Evolutionary conservation across 2,329 filamentous ascomycete species (phyloP).

Genomic region (Aspergillus chevalieri): DNA sequence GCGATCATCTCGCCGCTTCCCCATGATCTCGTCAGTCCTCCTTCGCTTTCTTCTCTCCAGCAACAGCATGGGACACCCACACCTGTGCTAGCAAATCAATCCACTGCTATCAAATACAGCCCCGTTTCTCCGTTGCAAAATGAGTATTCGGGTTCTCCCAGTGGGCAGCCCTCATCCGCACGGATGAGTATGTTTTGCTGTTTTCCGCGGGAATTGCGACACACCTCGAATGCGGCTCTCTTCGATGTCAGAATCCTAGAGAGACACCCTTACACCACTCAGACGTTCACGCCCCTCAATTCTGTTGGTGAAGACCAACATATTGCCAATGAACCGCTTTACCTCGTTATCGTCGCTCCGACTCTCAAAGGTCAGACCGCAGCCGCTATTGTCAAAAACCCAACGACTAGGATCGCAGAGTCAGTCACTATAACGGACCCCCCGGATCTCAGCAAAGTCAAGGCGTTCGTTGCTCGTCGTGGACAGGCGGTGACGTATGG

Average conservation of each 20-base stretch:
- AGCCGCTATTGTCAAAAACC: slow-evolving; percentile 17
- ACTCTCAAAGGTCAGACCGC: slow-evolving; percentile 48
- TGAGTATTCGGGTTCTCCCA: slow-evolving; percentile 54
- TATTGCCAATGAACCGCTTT: slow-evolving; percentile 36
- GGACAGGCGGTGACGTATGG: slow-evolving; percentile 86
- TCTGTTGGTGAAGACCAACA: slow-evolving; percentile 15
- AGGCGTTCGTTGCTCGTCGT: slow-evolving; percentile 71
- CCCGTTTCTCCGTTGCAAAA: slow-evolving; percentile 69
- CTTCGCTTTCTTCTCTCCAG: slow-evolving; percentile 40
- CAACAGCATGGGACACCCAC: slow-evolving; percentile 40
- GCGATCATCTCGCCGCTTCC: slow-evolving; percentile 68
- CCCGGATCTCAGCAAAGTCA: slow-evolving; percentile 65
- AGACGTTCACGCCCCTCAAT: slow-evolving; percentile 81
- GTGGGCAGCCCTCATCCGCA: slow-evolving; percentile 45
- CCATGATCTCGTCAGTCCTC: slow-evolving; percentile 44
- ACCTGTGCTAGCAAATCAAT: slow-evolving; percentile 70
- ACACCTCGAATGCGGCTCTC: slow-evolving; percentile 17
- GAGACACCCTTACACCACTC: slow-evolving; percentile 86
- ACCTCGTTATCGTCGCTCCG: slow-evolving; percentile 85
- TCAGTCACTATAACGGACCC: slow-evolving; percentile 41
- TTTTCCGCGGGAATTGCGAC: slow-evolving; percentile 56
- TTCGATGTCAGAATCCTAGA: slow-evolving; percentile 74
- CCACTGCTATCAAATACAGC: slow-evolving; percentile 78
- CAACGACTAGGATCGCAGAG: slow-evolving; percentile 17
- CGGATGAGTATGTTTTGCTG: slow-evolving; percentile 89